Conservation (phyloP, 129 eudicot genomes). For the Centrapalus pauciflorus region DNA sequence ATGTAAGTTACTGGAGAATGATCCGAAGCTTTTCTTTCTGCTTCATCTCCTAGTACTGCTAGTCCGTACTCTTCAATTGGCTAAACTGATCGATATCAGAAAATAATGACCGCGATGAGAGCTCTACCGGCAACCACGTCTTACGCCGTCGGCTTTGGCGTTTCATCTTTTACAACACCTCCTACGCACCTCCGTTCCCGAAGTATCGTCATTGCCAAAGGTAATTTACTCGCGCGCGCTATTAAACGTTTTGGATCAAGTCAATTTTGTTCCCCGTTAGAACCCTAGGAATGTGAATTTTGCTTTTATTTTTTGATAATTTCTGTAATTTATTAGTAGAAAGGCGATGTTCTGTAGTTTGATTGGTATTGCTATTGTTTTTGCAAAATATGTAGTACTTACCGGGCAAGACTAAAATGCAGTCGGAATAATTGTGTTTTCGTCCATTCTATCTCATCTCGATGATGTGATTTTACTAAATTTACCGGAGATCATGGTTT, state of each 20-base stretch:
- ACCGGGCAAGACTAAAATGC: background rate
- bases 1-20: constrained; percentile 14
- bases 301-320: background rate
- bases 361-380: background rate
- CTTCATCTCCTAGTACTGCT: constrained; percentile 7
- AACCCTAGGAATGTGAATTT: constrained; percentile 10
- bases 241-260: background rate
- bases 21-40: background rate
- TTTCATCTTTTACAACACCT: constrained; percentile 10
- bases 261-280: background rate
- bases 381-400: background rate
- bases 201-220: constrained; percentile 11
- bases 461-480: background rate
- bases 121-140: constrained; percentile 35
- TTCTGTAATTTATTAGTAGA: background rate
- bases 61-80: background rate
- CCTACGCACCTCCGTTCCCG: constrained; percentile 20
- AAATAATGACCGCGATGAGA: constrained; percentile 14
- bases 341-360: background rate
- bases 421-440: constrained; percentile 2
- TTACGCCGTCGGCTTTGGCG: constrained; percentile 28
- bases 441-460: constrained; percentile 4
- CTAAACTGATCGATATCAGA: background rate
- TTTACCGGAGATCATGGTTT: background rate
- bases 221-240: constrained; percentile 2